Evolutionary conservation across 805 yeast genomes (phyloP).

Genomic region (Metahyphopichia silvanorum): DNA sequence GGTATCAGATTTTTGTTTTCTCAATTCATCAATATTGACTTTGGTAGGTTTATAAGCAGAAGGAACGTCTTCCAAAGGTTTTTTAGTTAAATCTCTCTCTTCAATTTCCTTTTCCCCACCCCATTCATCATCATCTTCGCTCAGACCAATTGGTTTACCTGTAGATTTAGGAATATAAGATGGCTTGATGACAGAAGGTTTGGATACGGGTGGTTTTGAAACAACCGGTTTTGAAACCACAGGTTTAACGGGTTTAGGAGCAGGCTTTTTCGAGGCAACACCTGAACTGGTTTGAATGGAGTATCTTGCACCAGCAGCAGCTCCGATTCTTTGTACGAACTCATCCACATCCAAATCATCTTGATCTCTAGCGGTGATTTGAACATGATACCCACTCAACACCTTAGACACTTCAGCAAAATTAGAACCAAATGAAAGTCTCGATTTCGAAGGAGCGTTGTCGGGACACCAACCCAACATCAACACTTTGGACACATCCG

Average conservation of each 20-base stretch:
- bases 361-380: constrained; percentile 90
- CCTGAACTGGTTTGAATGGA: constrained; percentile 48
- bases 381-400: constrained; percentile 86
- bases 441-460: constrained; percentile 76
- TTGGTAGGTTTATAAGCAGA: constrained; percentile 67
- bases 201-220: constrained; percentile 21
- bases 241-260: constrained; percentile 21
- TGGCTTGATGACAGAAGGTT: constrained; percentile 10
- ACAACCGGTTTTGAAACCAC: constrained; percentile 22
- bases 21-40: constrained; percentile 54
- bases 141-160: constrained; percentile 34
- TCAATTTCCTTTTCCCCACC: constrained; percentile 60
- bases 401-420: constrained; percentile 71
- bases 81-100: constrained; percentile 49
- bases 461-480: constrained; percentile 98
- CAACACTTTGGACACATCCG: constrained; percentile 80
- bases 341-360: constrained; percentile 85
- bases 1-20: constrained; percentile 47
- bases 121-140: constrained; percentile 60
- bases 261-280: constrained; percentile 10
- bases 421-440: constrained; percentile 73
- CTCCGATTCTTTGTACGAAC: constrained; percentile 69
- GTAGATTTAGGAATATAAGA: constrained; percentile 33
- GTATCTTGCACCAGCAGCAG: constrained; percentile 96
- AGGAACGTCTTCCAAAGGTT: constrained; percentile 52